phyloP scores from a whole-genome alignment of 495 filamentous ascomycete species.

The Talaromyces stipitatus region DNA sequence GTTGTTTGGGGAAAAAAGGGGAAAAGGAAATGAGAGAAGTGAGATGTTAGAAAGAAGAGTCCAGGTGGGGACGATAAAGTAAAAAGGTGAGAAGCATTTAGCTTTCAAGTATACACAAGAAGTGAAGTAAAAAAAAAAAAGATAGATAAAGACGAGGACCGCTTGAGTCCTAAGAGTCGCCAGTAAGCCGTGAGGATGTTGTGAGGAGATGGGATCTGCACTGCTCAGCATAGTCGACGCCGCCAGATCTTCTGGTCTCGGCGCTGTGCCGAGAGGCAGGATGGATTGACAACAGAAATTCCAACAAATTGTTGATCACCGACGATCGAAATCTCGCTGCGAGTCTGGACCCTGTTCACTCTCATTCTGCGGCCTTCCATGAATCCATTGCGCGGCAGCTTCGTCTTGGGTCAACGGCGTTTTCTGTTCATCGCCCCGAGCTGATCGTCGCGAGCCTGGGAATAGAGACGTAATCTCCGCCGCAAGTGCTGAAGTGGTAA shows the following conservation, averaged over 20 bases:
- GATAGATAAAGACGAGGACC: neutral
- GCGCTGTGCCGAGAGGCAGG: neutral
- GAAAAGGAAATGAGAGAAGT: neutral
- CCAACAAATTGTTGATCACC: neutral
- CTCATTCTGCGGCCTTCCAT: slow-evolving; percentile 49
- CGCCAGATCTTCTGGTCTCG: neutral
- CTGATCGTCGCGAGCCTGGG: slow-evolving; percentile 23
- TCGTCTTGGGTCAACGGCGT: slow-evolving; percentile 46
- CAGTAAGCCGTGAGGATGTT: neutral
- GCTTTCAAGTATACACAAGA: neutral
- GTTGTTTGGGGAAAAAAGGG: neutral
- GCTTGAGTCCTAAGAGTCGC: neutral
- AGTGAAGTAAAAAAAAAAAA: neutral
- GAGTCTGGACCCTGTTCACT: slow-evolving; percentile 33
- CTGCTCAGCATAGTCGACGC: neutral
- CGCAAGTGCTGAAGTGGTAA: slow-evolving; percentile 66
- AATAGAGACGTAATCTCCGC: slow-evolving; percentile 49
- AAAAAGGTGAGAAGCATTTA: neutral
- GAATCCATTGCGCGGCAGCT: slow-evolving; percentile 57
- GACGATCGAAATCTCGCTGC: slow-evolving; percentile 12
- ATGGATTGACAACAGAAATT: neutral
- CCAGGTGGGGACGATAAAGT: neutral
- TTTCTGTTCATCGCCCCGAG: slow-evolving; percentile 33
- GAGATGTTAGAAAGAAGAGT: neutral
- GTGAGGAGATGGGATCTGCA: neutral